phyloP scores from a whole-genome alignment of 2,329 filamentous ascomycete genomes.

The Sclerotinia spermophila region DNA sequence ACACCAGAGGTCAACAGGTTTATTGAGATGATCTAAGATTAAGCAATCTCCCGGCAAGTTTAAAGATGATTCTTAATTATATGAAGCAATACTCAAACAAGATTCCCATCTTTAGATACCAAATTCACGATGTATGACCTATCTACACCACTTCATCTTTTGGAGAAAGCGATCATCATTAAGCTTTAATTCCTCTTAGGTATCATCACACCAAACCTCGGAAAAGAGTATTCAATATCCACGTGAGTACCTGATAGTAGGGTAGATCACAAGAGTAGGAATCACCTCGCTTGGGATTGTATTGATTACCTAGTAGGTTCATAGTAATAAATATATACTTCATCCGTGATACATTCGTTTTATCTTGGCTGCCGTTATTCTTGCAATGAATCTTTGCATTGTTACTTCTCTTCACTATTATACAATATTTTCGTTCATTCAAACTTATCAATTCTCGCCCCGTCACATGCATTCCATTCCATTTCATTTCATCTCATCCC shows the following conservation, averaged over 20 bases:
- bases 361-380: neutral
- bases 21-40: neutral
- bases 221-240: neutral
- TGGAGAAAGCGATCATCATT: neutral
- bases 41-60: constrained; percentile 9
- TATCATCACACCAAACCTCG: neutral
- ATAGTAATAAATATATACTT: neutral
- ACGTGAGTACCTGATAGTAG: neutral
- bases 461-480: no score
- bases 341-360: neutral
- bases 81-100: neutral
- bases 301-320: neutral
- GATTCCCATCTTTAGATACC: neutral
- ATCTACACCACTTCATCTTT: neutral
- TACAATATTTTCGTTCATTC: neutral
- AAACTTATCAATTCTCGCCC: neutral
- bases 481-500: no score
- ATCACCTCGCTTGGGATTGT: neutral
- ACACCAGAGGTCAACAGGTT: neutral
- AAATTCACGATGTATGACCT: neutral
- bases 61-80: neutral
- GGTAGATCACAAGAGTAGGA: neutral
- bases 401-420: neutral
- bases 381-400: neutral
- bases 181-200: neutral